Evolutionary conservation across 441 rosid species (phyloP), one percentile per base, ranked within the genome.

Genomic region (Populus hybrid): DNA sequence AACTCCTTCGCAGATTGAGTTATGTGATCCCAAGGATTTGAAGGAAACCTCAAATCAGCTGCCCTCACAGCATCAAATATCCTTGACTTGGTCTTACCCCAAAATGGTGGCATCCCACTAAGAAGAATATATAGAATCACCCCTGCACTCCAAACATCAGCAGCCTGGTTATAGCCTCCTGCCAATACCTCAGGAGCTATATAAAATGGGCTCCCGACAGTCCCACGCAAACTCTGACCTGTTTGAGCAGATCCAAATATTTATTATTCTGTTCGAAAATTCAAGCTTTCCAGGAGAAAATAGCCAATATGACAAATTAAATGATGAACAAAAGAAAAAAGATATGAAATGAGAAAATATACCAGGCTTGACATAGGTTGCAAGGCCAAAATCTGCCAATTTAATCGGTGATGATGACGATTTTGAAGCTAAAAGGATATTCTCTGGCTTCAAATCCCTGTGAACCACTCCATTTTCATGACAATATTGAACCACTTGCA

Each of bases 131-230:
- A 90, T 36, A 90, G 90, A 78, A 90, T 89, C 70, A 89, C 92
- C 59, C 94, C 94, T 5, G 92, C 91, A 82, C 94, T 90, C 94
- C 91, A 90, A 46, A 90, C 81, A 79, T 90, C 94, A 71, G 92
- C 92, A 72, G 88, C 87, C 84, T 90, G 92, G 70, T 90, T 85
- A 85, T 89, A 90, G 34, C 88, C 89, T 40, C 94, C 91, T 0
- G 79, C 69, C 83, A 90, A 82, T 75, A 90, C 94, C 87, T 90
- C 92, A 6, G 94, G 94, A 57, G 92, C 92, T 74, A 89, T 90
- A 78, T 89, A 90, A 82, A 90, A 90, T 10, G 92, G 94, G 83
- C 92, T 90, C 64, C 91, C 92, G 53, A 88, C 94, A 19, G 88
- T 90, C 78, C 94, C 90, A n/a, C 79, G 86, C 83, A 90, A 82